These are phyloP conservation scores for Phytophthora syringae DNA, from an alignment of 352 stramenopile genomes.

Conservation along the genomic window DNA sequence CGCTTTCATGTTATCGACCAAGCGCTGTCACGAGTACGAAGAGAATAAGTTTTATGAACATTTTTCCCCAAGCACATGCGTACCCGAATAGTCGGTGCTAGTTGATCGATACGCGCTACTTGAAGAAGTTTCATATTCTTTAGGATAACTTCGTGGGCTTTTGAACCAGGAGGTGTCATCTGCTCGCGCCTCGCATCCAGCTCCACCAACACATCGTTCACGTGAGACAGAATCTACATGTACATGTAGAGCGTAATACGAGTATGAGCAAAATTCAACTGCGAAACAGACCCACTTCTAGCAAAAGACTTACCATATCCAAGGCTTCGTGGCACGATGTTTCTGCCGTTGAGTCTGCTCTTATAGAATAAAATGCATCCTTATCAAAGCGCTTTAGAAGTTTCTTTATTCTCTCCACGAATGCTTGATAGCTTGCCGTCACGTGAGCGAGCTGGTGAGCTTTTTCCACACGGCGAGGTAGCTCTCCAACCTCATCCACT, in stretches of 20 bases:
- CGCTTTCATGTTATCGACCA: constrained; percentile 42
- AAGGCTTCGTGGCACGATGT: constrained; percentile 29
- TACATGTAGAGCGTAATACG: no score
- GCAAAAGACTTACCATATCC: constrained; percentile 22
- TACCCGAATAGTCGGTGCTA: constrained; percentile 44
- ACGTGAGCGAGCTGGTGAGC: constrained; percentile 37
- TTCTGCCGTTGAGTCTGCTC: constrained; percentile 11
- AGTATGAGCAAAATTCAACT: neutral
- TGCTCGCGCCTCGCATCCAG: constrained; percentile 51
- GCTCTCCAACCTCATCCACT: constrained; percentile 31
- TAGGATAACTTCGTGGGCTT: constrained; percentile 42
- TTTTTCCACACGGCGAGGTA: constrained; percentile 35
- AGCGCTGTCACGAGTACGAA: constrained; percentile 21
- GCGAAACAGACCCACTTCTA: neutral
- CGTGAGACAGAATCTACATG: constrained; percentile 45
- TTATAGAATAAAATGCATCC: constrained; percentile 23
- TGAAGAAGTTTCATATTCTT: constrained; percentile 52
- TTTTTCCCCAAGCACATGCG: neutral
- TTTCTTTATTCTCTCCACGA: constrained; percentile 43
- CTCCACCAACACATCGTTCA: constrained; percentile 53
- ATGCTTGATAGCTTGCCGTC: constrained; percentile 41
- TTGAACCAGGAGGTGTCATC: constrained; percentile 54
- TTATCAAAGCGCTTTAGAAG: constrained; percentile 34
- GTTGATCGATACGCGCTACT: constrained; percentile 40
- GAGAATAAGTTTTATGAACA: neutral